A percentile compares a stretch with the other conserved stretches of the same genome.
Conservation (phyloP, 139 green algal genomes). For the Yamagishiella unicocca region DNA sequence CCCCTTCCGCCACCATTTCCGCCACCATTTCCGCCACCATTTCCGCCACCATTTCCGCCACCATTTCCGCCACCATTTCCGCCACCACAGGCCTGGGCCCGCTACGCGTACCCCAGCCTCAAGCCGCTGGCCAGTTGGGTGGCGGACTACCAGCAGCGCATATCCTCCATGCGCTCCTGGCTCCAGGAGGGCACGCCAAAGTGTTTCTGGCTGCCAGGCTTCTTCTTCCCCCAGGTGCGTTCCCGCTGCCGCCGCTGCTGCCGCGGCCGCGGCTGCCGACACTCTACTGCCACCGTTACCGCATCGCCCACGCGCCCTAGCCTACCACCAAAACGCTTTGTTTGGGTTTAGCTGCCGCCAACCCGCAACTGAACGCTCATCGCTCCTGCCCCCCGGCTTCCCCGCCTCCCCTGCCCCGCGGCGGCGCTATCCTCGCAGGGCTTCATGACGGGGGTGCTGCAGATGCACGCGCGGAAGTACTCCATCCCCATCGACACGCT, state of each 20-base stretch:
- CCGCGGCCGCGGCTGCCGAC: too few species aligned
- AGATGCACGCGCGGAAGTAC: conserved; percentile 89
- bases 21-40: too few species aligned
- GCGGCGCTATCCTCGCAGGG: conserved; percentile 60
- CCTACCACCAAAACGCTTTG: too few species aligned
- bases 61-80: too few species aligned
- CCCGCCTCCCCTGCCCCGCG: conserved; percentile 74
- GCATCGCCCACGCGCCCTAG: too few species aligned
- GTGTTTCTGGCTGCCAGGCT: conserved; percentile 88
- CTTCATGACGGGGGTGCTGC: conserved; percentile 91
- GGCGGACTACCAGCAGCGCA: conserved; percentile 80
- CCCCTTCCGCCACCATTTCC: too few species aligned
- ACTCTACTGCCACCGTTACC: too few species aligned
- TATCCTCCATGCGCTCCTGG: conserved; percentile 87
- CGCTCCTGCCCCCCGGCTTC: conserved; percentile 32
- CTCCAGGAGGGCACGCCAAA: conserved; percentile 74
- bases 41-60: too few species aligned
- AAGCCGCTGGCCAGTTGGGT: conserved; percentile 88
- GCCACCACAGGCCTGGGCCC: conserved; percentile 64
- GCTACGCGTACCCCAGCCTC: conserved; percentile 82
- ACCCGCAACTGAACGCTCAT: too few species aligned
- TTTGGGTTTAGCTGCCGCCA: too few species aligned
- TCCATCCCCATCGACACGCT: conserved; percentile 87
- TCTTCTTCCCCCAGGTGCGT: conserved; percentile 87
- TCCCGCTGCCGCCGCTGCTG: too few species aligned